Evolutionary conservation across 768 basidiomycete species (phyloP), one percentile per base, ranked within the genome.

Genomic region (Suillus luteus): DNA sequence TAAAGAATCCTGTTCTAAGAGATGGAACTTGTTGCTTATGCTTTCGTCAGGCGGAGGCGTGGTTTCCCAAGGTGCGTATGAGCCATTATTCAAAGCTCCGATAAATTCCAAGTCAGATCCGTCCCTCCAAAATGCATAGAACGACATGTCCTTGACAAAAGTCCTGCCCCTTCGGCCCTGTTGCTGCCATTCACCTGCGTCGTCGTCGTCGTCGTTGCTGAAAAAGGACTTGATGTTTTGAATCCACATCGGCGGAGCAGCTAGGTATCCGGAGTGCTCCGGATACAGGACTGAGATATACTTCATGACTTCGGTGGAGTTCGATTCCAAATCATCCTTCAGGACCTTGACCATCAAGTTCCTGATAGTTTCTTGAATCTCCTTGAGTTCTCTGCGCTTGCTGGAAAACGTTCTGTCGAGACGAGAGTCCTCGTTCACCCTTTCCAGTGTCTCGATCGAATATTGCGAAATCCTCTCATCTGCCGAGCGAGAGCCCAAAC

Each of bases 401-500:
- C 70, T 55, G 5, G 66, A 67, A 40, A 77, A 77, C 0, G 76
- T 68, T 4, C 73, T 70, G 60, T 79, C 71, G 19, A 87, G 76
- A 0, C 79, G 77, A 0, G 82, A 81, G 40, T 75, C 71, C 2
- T 79, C 77, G 0, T 78, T 78, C 40, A 75, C 73, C 68, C 66
- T 71, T 68, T 91, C 89, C 17, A 89, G 71, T 1, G 78, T 82
- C 64, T 89, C 84, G 17, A 93, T 80, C 4, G 83, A 85, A 71
- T 80, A 91, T 58, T 86, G 59, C 1, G 82, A 76, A n/a, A 91
- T 84, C 19, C 83, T 79, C 59, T 87, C 86, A 43, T 90, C 86
- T 0, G 80, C 72, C 0, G 88, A 82, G 17, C 86, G 82, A n/a
- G 86, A 82, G 0, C 92, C 92, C 8, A 92, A 79, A 0, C 92